Evolutionary conservation across 257 asterid genomes (phyloP), one percentile per base, ranked within the genome.

Genomic region (Capsicum baccatum): DNA sequence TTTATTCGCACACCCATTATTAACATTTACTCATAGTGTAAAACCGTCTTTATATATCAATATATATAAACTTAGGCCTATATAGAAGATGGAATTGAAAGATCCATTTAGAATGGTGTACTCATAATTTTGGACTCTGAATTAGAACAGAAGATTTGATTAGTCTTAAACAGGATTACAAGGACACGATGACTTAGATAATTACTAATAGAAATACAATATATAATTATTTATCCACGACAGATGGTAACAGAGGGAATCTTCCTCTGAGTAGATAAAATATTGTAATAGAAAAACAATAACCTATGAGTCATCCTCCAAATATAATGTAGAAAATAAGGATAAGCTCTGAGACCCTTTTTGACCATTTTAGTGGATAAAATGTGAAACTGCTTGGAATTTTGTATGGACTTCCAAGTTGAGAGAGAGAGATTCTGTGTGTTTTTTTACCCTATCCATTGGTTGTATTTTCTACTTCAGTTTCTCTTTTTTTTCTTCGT

Each of bases 71-170:
- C 63, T 16, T 58, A 16, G 63, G 17, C 6, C 50, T 67, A 35
- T 12, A 35, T 8, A 9, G 33, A n/a, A 59, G 9, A n/a, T 4
- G 2, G 8, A 26, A 26, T 26, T 26, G 33, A 2, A 59, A 17
- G 66, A 59, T 0, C 8, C 33, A 59, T n/a, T 59, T n/a, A 62
- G 14, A 62, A 62, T 19, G 14, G 55, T 50, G 55, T 44, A 70
- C 37, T n/a, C 37, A n/a, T 70, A 69, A 70, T 70, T 44, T 70
- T 70, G 57, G 79, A 42, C 55, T 44, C 79, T 42, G 35, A 70
- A 69, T 8, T 69, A 39, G 54, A 69, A 9, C 0, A 15, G 78
- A 8, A 68, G 13, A 15, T 8, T 15, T 68, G 39, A 68, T 17
- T 9, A 42, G 56, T 55, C 79, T 42, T 42, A 16, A 42, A 16